phyloP scores from a whole-genome alignment of 75 land plant genomes.

The Larix kaempferi region DNA sequence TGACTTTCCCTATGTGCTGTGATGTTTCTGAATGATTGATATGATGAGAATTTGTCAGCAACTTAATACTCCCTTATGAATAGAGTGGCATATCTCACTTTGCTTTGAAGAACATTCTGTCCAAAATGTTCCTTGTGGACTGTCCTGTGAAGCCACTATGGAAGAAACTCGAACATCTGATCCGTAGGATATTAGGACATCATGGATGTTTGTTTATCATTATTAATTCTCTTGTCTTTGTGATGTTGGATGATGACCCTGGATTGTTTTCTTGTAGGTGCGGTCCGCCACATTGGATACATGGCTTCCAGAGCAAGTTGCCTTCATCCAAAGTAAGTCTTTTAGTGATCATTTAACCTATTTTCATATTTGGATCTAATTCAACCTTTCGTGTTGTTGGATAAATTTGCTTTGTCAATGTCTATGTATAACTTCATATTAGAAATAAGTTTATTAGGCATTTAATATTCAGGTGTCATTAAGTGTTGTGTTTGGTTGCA shows the following conservation, averaged over 20 bases:
- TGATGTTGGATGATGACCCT: background rate
- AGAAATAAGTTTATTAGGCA: background rate
- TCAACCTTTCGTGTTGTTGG: too few species aligned
- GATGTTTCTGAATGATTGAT: too few species aligned
- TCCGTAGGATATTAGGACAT: too few species aligned
- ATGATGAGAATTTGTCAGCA: too few species aligned
- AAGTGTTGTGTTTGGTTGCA: conserved; percentile 15
- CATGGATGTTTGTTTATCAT: too few species aligned
- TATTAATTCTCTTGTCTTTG: background rate
- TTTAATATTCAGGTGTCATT: background rate
- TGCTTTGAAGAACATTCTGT: background rate
- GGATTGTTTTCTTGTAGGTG: conserved; percentile 47
- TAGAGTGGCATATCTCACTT: background rate
- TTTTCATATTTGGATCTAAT: background rate
- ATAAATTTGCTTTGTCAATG: too few species aligned
- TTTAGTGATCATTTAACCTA: background rate
- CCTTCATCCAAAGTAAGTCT: conserved; percentile 69
- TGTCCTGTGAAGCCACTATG: background rate
- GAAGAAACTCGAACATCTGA: background rate
- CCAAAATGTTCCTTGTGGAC: background rate
- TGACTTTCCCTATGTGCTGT: background rate
- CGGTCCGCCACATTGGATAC: conserved; percentile 92
- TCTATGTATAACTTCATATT: background rate
- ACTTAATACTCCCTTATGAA: background rate
- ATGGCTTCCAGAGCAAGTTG: conserved; percentile 98